Base-by-base conservation (phyloP, 352 stramenopile species). In the Phytophthora europaea region DNA sequence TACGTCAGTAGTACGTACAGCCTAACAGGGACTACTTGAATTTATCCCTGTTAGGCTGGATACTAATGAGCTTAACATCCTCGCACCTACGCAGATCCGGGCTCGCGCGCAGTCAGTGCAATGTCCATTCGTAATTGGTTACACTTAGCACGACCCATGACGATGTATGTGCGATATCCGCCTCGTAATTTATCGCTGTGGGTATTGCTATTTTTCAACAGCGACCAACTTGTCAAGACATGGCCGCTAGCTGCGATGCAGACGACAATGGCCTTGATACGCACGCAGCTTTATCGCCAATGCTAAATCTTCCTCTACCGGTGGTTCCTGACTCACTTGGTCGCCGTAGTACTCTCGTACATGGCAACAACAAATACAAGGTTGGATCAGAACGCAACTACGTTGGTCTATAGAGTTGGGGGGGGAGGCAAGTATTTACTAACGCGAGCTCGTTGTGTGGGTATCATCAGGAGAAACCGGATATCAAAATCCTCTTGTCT, bases 131-230 rank as follows among this genome's bases (percentile, higher is more conserved):
- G 97, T 99, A 1, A 93, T 99, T 62, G 98, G 98, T 12, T 99
- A 99, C 72, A 91, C 87, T 26, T 1, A 99, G 93, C 26, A 98
- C 95, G 0, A 99, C 99, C 78, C 92, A 99, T 67, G 97, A 99
- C 58, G 98, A 99, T 78, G 92, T 97, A 0, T 98, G 96, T 67
- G 93, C 99, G n/a, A 90, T 99, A 51, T 99, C 97, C 5, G 98
- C 98, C 38, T 99, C 96, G 69, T 95, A 81, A 57, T 84, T 83
- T 47, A 28, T 7, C 3, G 9, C 16, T 65, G 12, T 28, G 0
- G 3, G 47, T 3, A 15, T 40, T 13, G 28, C 18, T 31, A 7
- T 2, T 22, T 73, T 82, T 16, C 76, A 80, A 66, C 4, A 31
- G 28, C 67, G 23, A 26, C 23, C 23, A 26, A 26, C 23, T 26